A percentile compares a stretch with the other conserved stretches of the same genome.
These are phyloP conservation scores for Thinopyrum obtusiflorum DNA, from an alignment of 202 grass and related monocot species.

Conservation along the genomic window DNA sequence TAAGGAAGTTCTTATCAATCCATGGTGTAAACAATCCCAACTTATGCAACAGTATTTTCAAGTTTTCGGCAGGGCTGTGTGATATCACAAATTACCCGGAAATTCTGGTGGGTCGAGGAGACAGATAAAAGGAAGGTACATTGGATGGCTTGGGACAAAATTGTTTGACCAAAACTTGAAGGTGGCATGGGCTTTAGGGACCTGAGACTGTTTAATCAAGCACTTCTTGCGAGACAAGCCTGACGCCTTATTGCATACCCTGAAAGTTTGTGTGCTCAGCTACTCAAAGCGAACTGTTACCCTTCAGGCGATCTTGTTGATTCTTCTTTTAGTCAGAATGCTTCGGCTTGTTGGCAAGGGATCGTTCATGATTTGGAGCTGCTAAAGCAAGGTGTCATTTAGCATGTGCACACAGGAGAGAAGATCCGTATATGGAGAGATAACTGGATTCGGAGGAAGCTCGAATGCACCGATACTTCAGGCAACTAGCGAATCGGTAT, in stretches of 20 bases:
- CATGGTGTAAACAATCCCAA: not conserved
- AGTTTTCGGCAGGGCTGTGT: not conserved
- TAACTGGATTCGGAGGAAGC: not conserved
- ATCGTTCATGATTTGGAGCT: not conserved
- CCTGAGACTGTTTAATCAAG: not conserved
- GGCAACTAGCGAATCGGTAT: no score
- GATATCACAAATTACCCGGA: not conserved
- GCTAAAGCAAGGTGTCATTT: not conserved
- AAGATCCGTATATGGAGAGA: not conserved
- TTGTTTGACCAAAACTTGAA: not conserved
- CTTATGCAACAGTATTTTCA: not conserved
- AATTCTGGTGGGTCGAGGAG: not conserved
- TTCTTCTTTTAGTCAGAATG: not conserved
- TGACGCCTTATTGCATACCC: not conserved
- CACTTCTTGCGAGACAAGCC: not conserved
- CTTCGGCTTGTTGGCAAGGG: not conserved
- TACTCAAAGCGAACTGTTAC: not conserved
- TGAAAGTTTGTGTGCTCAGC: not conserved
- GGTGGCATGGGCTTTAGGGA: not conserved
- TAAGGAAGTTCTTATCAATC: not conserved
- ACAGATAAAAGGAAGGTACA: not conserved
- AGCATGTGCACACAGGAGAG: not conserved
- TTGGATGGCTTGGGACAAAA: not conserved
- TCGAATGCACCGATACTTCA: no score
- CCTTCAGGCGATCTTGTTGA: not conserved